phyloP scores from a whole-genome alignment of 495 filamentous ascomycete genomes.

The Alectoria sarmentosa region DNA sequence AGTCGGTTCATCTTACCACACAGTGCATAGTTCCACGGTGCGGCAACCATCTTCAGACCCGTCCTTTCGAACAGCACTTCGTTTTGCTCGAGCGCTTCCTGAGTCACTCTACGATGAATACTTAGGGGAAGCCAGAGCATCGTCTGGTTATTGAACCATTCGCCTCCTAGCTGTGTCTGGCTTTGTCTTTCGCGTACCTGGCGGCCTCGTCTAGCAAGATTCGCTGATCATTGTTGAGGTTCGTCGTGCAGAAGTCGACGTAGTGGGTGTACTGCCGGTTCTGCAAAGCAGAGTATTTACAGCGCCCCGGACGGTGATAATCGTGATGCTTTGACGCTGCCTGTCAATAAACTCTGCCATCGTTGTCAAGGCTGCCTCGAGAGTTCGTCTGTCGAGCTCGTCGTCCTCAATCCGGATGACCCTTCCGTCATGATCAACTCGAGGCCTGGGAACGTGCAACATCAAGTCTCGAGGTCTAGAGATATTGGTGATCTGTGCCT shows the following conservation, averaged over 20 bases:
- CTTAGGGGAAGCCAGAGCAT: constrained; percentile 9
- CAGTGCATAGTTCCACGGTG: background rate
- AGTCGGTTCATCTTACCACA: background rate
- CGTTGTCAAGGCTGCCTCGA: constrained; percentile 3
- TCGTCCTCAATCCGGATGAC: constrained; percentile 9
- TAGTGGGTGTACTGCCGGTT: background rate
- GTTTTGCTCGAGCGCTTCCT: background rate
- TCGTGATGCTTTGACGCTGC: constrained; percentile 1
- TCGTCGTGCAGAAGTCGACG: constrained; percentile 2
- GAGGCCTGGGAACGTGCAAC: background rate
- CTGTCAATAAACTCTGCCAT: constrained; percentile 15
- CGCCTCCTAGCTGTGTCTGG: constrained; percentile 3
- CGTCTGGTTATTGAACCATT: constrained; percentile 13
- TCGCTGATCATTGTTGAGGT: constrained; percentile 8
- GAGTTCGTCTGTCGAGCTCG: constrained; percentile 13
- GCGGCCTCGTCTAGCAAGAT: constrained; percentile 11
- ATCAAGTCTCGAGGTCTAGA: background rate
- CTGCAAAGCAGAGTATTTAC: background rate
- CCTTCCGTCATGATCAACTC: background rate
- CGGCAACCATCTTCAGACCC: background rate
- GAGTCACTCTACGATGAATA: background rate
- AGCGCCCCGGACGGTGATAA: background rate
- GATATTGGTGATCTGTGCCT: background rate
- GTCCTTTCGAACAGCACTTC: background rate
- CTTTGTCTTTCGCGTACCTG: constrained; percentile 5